Evolutionary conservation across 345 rosid genomes (phyloP).

Genomic region (Euphorbia tirucalli): DNA sequence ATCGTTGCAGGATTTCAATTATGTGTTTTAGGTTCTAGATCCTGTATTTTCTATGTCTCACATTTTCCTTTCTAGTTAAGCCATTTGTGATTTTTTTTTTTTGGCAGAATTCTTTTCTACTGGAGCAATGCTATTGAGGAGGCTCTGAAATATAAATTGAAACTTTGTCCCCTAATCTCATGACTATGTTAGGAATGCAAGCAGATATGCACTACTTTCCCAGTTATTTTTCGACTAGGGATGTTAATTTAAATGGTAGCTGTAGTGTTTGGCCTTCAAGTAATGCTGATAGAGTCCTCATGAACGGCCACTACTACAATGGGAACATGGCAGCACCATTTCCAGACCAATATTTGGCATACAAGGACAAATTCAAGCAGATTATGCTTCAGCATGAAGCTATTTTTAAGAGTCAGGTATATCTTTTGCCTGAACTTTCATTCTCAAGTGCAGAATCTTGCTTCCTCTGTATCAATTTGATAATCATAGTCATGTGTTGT

Average conservation of each 20-base stretch:
- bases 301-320: conserved; percentile 29
- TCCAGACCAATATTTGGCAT: conserved; percentile 25
- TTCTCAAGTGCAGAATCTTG: neutral
- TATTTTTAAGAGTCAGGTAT: conserved; percentile 57
- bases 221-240: conserved; percentile 24
- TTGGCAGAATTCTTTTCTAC: conserved; percentile 27
- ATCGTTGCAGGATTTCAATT: neutral
- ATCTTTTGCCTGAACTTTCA: neutral
- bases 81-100: conserved; percentile 7
- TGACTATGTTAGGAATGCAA: conserved; percentile 35
- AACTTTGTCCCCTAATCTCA: conserved; percentile 10
- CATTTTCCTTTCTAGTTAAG: neutral
- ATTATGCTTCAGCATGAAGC: conserved; percentile 63
- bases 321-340: conserved; percentile 24
- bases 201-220: conserved; percentile 38
- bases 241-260: conserved; percentile 32
- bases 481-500: neutral
- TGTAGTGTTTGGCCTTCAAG: conserved; percentile 29
- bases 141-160: conserved; percentile 8
- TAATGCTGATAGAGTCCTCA: conserved; percentile 25
- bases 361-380: conserved; percentile 41
- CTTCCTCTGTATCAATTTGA: neutral
- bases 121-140: conserved; percentile 3
- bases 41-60: neutral
- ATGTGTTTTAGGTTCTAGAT: neutral